Conservation (phyloP, 179 eudicot species). For the Drosera spatulata region DNA sequence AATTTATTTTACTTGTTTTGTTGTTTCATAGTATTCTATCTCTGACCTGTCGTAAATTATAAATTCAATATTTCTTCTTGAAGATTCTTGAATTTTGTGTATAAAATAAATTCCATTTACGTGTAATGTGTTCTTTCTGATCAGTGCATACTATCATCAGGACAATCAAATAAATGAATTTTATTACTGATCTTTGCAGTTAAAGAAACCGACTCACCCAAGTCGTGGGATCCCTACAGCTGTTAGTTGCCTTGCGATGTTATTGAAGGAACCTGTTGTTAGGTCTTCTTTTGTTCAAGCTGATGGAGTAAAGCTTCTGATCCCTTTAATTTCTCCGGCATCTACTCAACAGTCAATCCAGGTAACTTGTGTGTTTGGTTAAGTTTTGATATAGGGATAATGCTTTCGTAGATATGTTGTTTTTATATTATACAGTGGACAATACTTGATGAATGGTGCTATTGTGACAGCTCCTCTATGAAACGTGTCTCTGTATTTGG, state of each 20-base stretch:
- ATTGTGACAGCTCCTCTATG: conserved; percentile 76
- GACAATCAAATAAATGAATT: not conserved
- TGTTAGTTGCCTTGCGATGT: conserved; percentile 63
- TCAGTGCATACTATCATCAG: not conserved
- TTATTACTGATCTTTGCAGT: conserved; percentile 36
- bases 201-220: conserved; percentile 88
- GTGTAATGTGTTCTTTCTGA: not conserved
- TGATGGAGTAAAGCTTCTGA: conserved; percentile 90
- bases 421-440: too few relatives aligned
- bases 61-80: not conserved
- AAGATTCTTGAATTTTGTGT: not conserved
- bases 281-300: conserved; percentile 88
- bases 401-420: too few relatives aligned
- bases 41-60: too few relatives aligned
- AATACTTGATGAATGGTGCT: too few relatives aligned
- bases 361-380: conserved; percentile 21
- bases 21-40: too few relatives aligned
- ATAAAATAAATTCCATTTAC: not conserved
- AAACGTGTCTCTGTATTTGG: conserved; percentile 93
- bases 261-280: conserved; percentile 80
- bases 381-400: too few relatives aligned
- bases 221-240: conserved; percentile 63
- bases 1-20: too few relatives aligned
- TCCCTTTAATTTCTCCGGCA: conserved; percentile 81
- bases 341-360: conserved; percentile 91